Base-by-base conservation (phyloP, 2,329 filamentous ascomycete genomes). In the Lasiodiplodia theobromae region DNA sequence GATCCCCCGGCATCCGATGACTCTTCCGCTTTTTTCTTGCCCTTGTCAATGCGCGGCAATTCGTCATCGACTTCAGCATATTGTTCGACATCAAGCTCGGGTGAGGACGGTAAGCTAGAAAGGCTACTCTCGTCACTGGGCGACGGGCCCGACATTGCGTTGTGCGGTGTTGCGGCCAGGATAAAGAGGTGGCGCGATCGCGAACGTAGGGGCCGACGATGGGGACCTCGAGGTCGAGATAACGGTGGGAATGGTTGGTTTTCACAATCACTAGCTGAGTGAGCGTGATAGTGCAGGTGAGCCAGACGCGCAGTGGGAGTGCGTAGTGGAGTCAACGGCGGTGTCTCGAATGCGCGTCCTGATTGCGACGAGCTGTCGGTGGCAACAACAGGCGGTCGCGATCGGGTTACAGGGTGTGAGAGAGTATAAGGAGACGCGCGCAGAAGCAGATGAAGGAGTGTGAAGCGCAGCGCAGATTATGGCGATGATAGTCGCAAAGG, bases 1-100 rank as follows among this genome's bases (percentile, higher is more conserved):
- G 4, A 4, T 16, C 31, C 40, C 16, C 57, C 64, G 1, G 54
- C 28, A 14, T 60, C 65, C 40, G 54, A 40, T 12, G 53, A 37
- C 5, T 67, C 47, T 14, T 62, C 53, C 6, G 34, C 56, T 28
- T 56, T 47, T 25, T 31, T 56, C 40, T 67, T 67, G 34, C 66
- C 66, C 21, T 67, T 67, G 21, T 49, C 66, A n/a, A 62, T 25
- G 14, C 4, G 44, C 40, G 40, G 47, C 31, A 31, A 40, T 23
- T 40, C 12, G n/a, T 44, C 4, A 14, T 53, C 40, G 14, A 21
- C 21, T 25, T 52, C 54, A 14, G 14, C 31, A 21, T 4, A 4
- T 4, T 38, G 28, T 14, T 64, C 60, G 12, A 12, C 25, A n/a
- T 52, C 21, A 12, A 21, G 3, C 7, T 6, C 52, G 4, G 65